These are phyloP conservation scores for Solanum acaule DNA, from an alignment of 257 asterid genomes.

Conservation along the genomic window DNA sequence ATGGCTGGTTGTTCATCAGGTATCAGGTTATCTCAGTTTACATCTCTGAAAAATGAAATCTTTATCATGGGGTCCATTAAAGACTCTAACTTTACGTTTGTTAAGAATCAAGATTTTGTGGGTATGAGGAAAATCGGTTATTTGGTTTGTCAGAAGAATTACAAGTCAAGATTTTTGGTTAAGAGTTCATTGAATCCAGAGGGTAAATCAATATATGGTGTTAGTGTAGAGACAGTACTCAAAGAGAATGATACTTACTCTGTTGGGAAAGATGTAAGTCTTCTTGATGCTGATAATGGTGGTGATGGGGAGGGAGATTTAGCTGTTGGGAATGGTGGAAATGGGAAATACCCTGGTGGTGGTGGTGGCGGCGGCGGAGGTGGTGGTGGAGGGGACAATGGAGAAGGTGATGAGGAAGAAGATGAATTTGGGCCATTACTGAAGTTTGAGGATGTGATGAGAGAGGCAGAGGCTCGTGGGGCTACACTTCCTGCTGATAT, in stretches of 20 bases:
- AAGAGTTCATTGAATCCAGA: constrained; percentile 34
- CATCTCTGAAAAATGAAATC: constrained; percentile 27
- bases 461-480: constrained; percentile 72
- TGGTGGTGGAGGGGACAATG: constrained; percentile 31
- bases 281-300: constrained; percentile 9
- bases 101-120: constrained; percentile 9
- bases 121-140: constrained; percentile 6
- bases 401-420: constrained; percentile 50
- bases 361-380: constrained; percentile 40
- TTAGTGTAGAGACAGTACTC: constrained; percentile 6
- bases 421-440: constrained; percentile 76
- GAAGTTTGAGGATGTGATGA: constrained; percentile 83
- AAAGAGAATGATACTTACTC: constrained; percentile 9
- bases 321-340: constrained; percentile 38
- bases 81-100: constrained; percentile 11
- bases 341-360: constrained; percentile 42
- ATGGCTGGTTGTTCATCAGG: constrained; percentile 59
- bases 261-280: constrained; percentile 22
- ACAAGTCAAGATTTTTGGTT: constrained; percentile 27
- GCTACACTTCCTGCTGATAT: constrained; percentile 82
- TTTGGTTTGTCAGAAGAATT: constrained; percentile 7
- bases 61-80: constrained; percentile 5
- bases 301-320: constrained; percentile 24
- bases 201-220: constrained; percentile 27
- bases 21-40: constrained; percentile 28